Evolutionary conservation across 306 rosid species (phyloP), one percentile per base, ranked within the genome.

Genomic region (Macrotyloma uniflorum): DNA sequence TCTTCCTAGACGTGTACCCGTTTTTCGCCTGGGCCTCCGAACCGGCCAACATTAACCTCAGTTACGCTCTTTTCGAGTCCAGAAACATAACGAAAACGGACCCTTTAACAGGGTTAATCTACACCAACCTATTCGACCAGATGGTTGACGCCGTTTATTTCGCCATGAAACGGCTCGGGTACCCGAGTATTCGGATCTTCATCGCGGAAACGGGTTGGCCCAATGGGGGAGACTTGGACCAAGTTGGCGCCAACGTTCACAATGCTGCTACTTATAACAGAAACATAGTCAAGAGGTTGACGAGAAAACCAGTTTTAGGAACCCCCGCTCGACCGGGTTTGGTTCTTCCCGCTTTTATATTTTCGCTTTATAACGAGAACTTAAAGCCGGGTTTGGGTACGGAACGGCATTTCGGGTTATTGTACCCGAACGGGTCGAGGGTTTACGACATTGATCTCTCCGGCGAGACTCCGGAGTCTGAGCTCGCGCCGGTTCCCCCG

Each of bases 171-270:
- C 64, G 91, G 0, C 62, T 92, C 53, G 96, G 98, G 53, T 94
- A 63, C 24, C 91, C 96, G 36, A 76, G 58, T 19, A 72, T 88
- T 36, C 91, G 88, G 26, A 70, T 94, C 24, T 92, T 85, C 33
- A 86, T 94, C 0, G 96, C 97, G 1, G 97, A 94, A 86, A 94
- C 96, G 76, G 98, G 98, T 70, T 94, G 98, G 98, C 98, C 97
- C 78, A 94, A 89, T 42, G 90, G 80, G 8, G 98, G 97, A 0
- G 90, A 94, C 14, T 36, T 64, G 46, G 96, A 90, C 67, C 96
- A 94, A 85, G 77, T 89, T 54, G 97, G 98, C 5, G 88, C 93
- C 0, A 94, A 89, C 15, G 65, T 89, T 50, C 81, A 82, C 83
- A 92, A 94, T 62, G 98, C 97, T 14, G 98, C 94, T 12, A 89